Conservation (phyloP, 2,329 filamentous ascomycete genomes). For the Cladosporium austrohemisphaericum region DNA sequence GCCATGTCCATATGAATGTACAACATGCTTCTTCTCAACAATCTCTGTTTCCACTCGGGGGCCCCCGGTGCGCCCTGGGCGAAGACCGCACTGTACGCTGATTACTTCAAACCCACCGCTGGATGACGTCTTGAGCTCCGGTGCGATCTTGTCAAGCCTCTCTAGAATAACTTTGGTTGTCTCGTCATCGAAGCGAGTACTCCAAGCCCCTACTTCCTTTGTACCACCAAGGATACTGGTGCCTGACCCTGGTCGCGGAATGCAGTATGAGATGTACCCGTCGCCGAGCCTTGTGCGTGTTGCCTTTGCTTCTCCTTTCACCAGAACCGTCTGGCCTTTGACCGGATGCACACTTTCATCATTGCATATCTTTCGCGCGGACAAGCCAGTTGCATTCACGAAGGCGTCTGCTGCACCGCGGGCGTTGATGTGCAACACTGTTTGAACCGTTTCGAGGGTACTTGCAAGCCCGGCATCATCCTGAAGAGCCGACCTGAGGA, state of each 20-base stretch:
- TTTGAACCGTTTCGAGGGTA: conserved; percentile 29
- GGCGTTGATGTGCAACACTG: conserved; percentile 15
- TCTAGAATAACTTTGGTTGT: conserved; percentile 37
- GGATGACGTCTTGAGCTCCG: conserved; percentile 32
- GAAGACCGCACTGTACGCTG: conserved; percentile 40
- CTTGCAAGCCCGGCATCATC: conserved; percentile 25
- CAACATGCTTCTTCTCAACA: conserved; percentile 32
- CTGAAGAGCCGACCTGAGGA: conserved; percentile 32
- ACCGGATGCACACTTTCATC: conserved; percentile 39
- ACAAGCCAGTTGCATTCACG: conserved; percentile 44
- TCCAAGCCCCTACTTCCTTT: conserved; percentile 38
- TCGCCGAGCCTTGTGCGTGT: conserved; percentile 30
- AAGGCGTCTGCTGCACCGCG: conserved; percentile 22
- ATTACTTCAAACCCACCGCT: conserved; percentile 42
- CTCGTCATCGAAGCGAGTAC: conserved; percentile 28
- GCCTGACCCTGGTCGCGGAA: conserved; percentile 40
- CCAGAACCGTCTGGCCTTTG: conserved; percentile 45
- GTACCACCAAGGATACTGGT: conserved; percentile 45
- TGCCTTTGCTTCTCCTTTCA: conserved; percentile 38
- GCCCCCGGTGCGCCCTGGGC: conserved; percentile 42
- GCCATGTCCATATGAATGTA: conserved; percentile 48
- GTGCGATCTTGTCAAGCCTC: conserved; percentile 33
- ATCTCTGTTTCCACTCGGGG: conserved; percentile 41
- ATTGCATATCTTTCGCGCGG: conserved; percentile 35
- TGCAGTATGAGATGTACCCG: conserved; percentile 36